A percentile compares a stretch with the other conserved stretches of the same genome.
Conservation (phyloP, 192 early-diverging fungal species). For the Umbelopsis sp. region DNA sequence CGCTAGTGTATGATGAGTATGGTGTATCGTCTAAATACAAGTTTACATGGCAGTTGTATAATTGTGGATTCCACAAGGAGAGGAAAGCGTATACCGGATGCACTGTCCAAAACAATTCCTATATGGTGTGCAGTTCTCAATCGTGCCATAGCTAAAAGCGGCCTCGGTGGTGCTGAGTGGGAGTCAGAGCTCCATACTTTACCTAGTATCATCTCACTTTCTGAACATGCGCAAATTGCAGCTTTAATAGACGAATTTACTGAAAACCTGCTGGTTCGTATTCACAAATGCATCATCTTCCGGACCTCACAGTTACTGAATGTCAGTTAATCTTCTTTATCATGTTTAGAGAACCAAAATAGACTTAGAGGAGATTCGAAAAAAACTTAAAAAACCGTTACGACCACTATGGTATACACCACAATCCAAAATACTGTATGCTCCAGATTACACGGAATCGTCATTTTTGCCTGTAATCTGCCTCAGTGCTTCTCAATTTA, state of each 20-base stretch:
- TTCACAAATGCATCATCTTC: neutral
- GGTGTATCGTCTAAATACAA: neutral
- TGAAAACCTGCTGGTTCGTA: constrained; percentile 49
- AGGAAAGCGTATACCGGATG: constrained; percentile 86
- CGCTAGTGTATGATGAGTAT: neutral
- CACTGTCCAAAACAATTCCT: constrained; percentile 83
- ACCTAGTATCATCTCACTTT: constrained; percentile 61
- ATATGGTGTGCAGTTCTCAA: constrained; percentile 90
- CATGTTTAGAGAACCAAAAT: constrained; percentile 38
- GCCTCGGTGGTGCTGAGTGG: constrained; percentile 36
- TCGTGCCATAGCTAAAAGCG: constrained; percentile 34
- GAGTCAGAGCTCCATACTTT: constrained; percentile 65
- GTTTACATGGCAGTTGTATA: constrained; percentile 58
- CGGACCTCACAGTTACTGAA: neutral
- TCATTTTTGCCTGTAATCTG: constrained; percentile 77
- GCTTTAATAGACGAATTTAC: constrained; percentile 59
- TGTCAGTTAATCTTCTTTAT: neutral
- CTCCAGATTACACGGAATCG: constrained; percentile 49
- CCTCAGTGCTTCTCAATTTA: constrained; percentile 71
- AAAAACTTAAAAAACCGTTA: constrained; percentile 62
- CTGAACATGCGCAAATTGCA: constrained; percentile 73
- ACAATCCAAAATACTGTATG: constrained; percentile 47
- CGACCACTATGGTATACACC: constrained; percentile 85
- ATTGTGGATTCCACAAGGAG: constrained; percentile 87
- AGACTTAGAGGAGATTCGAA: constrained; percentile 35